Conservation (phyloP, 2,329 filamentous ascomycete genomes). For the Pyrenochaeta sp. region DNA sequence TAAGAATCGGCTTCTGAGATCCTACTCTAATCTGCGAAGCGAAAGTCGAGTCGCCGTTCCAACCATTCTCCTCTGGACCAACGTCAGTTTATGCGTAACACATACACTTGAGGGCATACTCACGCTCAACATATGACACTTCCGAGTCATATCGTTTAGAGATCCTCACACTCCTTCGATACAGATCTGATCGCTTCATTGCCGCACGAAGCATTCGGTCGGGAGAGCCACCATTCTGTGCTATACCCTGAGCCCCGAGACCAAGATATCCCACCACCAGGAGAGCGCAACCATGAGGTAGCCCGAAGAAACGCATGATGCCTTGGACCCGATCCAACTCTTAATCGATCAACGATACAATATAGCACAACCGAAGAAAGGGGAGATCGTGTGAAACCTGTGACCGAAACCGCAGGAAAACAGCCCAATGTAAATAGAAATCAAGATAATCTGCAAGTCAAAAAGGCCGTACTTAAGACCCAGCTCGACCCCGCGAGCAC, state of each 20-base stretch:
- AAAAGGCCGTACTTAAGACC: too few relatives aligned
- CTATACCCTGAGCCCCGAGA: conserved; percentile 12
- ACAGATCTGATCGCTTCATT: conserved; percentile 34
- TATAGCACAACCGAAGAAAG: too few relatives aligned
- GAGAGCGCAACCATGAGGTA: conserved; percentile 20
- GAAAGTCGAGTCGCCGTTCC: conserved; percentile 36
- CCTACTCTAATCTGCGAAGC: conserved; percentile 43
- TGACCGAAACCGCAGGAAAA: too few relatives aligned
- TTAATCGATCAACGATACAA: too few relatives aligned
- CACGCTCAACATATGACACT: conserved; percentile 45
- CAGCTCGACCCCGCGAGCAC: too few relatives aligned
- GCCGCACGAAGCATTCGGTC: conserved; percentile 43
- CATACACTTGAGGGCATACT: conserved; percentile 4
- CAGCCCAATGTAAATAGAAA: too few relatives aligned
- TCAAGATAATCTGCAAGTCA: too few relatives aligned
- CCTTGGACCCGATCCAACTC: too few relatives aligned
- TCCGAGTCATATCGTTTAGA: conserved; percentile 34
- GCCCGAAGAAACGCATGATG: conserved; percentile 20
- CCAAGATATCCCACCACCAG: conserved; percentile 22
- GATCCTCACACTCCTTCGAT: conserved; percentile 34
- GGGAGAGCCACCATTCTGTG: conserved; percentile 6
- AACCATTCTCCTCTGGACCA: conserved; percentile 31
- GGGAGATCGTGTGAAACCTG: too few relatives aligned
- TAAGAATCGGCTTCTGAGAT: conserved; percentile 41
- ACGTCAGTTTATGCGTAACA: background rate